Conservation (phyloP, 805 yeast species). For the Barnettozyma sucrosica region DNA sequence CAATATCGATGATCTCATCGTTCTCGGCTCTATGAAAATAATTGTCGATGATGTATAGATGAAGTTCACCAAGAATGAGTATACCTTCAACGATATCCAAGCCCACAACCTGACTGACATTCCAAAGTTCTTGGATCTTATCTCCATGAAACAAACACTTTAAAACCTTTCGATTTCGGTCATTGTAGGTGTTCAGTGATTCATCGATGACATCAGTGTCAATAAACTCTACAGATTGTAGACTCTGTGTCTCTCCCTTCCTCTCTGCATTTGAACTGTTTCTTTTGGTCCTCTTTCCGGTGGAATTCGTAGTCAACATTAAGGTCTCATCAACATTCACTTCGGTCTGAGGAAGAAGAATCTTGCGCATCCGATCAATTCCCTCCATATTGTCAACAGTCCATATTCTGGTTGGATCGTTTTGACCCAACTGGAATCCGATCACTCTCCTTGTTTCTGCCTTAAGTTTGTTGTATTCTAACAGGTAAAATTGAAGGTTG, state of each 20-base stretch:
- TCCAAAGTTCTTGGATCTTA: constrained; percentile 64
- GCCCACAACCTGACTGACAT: constrained; percentile 70
- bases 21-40: constrained; percentile 50
- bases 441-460: constrained; percentile 36
- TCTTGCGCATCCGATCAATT: constrained; percentile 56
- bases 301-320: constrained; percentile 36
- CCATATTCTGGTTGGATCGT: constrained; percentile 31
- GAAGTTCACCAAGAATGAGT: constrained; percentile 59
- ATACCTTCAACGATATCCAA: constrained; percentile 73
- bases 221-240: constrained; percentile 38
- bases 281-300: constrained; percentile 24
- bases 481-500: constrained; percentile 42
- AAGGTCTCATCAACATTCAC: constrained; percentile 39
- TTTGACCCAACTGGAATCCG: constrained; percentile 16
- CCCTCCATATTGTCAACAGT: constrained; percentile 67
- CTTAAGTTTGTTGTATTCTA: constrained; percentile 43
- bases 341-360: constrained; percentile 51
- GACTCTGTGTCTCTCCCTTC: constrained; percentile 21
- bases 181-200: constrained; percentile 38
- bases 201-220: constrained; percentile 35
- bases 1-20: constrained; percentile 56
- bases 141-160: constrained; percentile 68
- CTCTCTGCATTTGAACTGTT: constrained; percentile 8
- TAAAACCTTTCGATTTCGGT: constrained; percentile 68
- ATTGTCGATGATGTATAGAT: constrained; percentile 63